Base-by-base conservation (phyloP, 1,284 basidiomycete species). In the Rhodofomes roseus region DNA sequence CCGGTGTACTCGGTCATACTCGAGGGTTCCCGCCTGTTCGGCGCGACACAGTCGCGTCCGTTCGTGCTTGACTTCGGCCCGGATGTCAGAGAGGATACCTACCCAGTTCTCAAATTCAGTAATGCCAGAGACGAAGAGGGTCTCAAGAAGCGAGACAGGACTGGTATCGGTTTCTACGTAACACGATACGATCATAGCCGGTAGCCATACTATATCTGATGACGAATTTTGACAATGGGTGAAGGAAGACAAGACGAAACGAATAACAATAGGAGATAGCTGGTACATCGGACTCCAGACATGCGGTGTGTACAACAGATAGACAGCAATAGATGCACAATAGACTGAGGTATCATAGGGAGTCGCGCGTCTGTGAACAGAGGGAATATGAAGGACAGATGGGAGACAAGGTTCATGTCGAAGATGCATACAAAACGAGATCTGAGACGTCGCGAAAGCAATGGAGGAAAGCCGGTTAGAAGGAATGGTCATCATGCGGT, bases 61-160 rank as follows among this genome's bases (percentile, higher is more conserved):
- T 92, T 92, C 67, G 84, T 90, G 12, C 82, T 86, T 58, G 90
- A 92, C 70, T 92, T 92, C 71, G 87, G 88, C 4, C 82, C 83
- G 20, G 82, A 81, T 12, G 78, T 85, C n/a, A 77, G 71, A 2
- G 69, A 73, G 31, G 76, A 79, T 40, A 86, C 85, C 7, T 89
- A 88, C 65, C 88, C 88, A 41, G 63, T 68, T 12, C 66, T 89
- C 31, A 67, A 74, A 44, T 62, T 68, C 25, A 60, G 60, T 46
- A 48, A 61, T n/a, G n/a, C n/a, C 31, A 68, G 66, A 22, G 67
- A 48, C 29, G 46, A 81, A 46, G 80, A 77, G 41, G 68, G 78
- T 31, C 69, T 84, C 31, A 80, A 78, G 66, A 74, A 73, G 39
- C 79, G 62, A 48, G 66, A 71, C 50, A 65, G 58, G 55, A 63